Base-by-base conservation (phyloP, 1,139 yeast genomes). In the Suhomyces terraborum region DNA sequence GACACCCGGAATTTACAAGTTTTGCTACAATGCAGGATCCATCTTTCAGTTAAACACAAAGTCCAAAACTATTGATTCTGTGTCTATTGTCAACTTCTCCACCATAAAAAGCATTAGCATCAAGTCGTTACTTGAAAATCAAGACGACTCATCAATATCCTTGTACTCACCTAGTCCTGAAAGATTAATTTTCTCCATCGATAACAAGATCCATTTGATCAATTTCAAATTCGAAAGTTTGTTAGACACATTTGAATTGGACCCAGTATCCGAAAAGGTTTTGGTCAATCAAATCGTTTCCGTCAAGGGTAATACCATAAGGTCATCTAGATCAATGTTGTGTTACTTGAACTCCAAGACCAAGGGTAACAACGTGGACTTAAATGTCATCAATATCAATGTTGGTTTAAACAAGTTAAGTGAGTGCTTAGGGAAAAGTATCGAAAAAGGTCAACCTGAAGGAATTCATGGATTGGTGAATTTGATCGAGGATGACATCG, bases 371-470 rank as follows among this genome's bases (percentile, higher is more conserved):
- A 67, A 66, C 40, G 66, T 73, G 23, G 64, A 67, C 40, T 61
- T 77, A 47, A 71, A 73, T 49, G 62, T 72, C 35, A 62, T 72
- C 41, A 77, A 81, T 38, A 72, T 85, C 24, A 80, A 82, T 48
- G 79, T 82, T 13, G 95, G 95, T 2, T 64, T 77, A 28, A 89
- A 91, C 49, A 80, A 80, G 36, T 69, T 88, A 48, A 75, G 80
- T 46, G 93, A 87, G 52, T 81, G 88, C 23, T 60, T 88, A 35
- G 93, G 94, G 18, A 82, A 80, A 55, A 80, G 87, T 20, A 67
- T 81, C 29, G 51, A 54, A 24, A 48, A 44, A 19, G 45, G 46
- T 5, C 32, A 47, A 9, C 34, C 35, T 9, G 47, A 37, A 10
- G 34, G 42, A 17, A 42, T 51, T 20, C 51, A 54, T 23, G 53